phyloP scores from a whole-genome alignment of 257 asterid genomes.

The Asclepias syriaca region DNA sequence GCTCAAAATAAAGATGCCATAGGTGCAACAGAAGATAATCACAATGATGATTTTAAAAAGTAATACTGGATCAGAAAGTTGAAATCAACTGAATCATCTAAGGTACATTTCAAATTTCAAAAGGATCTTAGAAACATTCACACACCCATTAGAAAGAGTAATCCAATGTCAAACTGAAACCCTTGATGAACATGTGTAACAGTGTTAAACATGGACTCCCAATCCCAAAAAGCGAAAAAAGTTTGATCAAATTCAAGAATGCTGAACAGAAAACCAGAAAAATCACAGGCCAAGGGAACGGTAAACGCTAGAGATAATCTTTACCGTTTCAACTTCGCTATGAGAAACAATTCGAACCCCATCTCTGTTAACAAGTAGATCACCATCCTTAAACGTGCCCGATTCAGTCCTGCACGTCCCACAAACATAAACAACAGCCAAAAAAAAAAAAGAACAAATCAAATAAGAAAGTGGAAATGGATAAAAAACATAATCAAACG shows the following conservation, averaged over 20 bases:
- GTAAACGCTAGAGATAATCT: slow-evolving; percentile 9
- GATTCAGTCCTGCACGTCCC: slow-evolving; percentile 65
- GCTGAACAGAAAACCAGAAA: neutral
- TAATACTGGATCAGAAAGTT: neutral
- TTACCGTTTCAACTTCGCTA: slow-evolving; percentile 66
- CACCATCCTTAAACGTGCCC: slow-evolving; percentile 97
- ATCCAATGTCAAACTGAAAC: neutral
- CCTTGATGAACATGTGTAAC: neutral
- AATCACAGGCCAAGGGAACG: neutral
- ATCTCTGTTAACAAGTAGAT: slow-evolving; percentile 85
- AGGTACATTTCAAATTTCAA: slow-evolving; percentile 6
- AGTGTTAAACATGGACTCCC: neutral
- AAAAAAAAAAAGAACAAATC: neutral
- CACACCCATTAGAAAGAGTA: neutral
- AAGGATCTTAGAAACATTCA: slow-evolving; percentile 1
- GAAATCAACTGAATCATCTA: neutral
- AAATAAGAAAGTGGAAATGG: slow-evolving; percentile 3
- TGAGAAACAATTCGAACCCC: slow-evolving; percentile 86
- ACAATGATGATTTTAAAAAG: neutral
- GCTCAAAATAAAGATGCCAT: slow-evolving; percentile 4
- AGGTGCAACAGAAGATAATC: neutral
- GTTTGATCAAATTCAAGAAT: neutral
- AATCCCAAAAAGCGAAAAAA: neutral
- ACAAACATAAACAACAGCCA: slow-evolving; percentile 13
- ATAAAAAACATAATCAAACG: neutral